Base-by-base conservation (phyloP, 371 early-diverging fungal genomes). In the Zancudomyces culisetae region DNA sequence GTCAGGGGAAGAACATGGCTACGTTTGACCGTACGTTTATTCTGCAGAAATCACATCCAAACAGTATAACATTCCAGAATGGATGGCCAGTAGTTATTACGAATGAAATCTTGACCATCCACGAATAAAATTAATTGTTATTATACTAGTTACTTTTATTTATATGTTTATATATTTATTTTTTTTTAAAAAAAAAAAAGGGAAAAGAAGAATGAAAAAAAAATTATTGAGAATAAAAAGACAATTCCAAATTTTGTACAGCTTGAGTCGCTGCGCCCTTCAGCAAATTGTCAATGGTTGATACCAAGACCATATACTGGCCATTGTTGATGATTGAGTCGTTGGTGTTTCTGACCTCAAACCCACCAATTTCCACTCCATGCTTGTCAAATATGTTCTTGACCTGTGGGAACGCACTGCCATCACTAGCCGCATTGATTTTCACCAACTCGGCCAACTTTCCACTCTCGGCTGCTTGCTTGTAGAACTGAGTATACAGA, bases 241-340 rank as follows among this genome's bases (percentile, higher is more conserved):
- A 59, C 29, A 68, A 58, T 52, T 69, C 63, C 55, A 67, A 55
- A 60, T 69, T 68, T 77, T 94, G 96, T 40, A 93, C 61, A 8
- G 92, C 90, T 70, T 96, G 96, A 23, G 93, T 94, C 15, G 93
- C 93, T 23, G 93, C 93, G 6, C 94, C 97, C 77, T 96, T 96
- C 54, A 91, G 74, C 59, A 94, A 59, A 54, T 94, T 94, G 63
- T 94, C 94, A 42, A 94, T 81, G n/a, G 92, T 91, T 6, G 85
- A 80, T 13, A 85, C 79, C n/a, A 94, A 66, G 1, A 91, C 90
- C 42, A 26, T 15, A 30, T 63, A 12, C 54, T 55, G 52, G 8
- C 13, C 4, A 8, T 19, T 28, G 21, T 20, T 46, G 10, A 10
- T 35, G 15, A 10, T 35, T 6, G 15, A 15, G 30, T 40, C 43